Percentiles rank a stretch among this genome's conserved stretches.
Conservation (phyloP, 306 rosid species). For the Vigna hirtella region DNA sequence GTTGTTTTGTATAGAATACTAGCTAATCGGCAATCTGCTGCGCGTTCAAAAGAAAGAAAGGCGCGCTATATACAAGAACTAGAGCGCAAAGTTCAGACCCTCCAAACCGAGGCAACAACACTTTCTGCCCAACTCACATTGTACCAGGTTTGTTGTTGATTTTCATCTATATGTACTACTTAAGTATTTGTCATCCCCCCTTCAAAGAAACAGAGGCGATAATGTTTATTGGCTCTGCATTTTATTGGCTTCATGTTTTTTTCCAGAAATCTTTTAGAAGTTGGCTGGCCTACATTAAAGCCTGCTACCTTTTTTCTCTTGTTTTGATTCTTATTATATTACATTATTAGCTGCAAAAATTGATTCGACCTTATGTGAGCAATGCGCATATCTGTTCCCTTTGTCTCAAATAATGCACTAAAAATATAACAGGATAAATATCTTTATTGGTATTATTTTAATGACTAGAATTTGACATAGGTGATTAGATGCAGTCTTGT, state of each 20-base stretch:
- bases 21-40: conserved; percentile 98
- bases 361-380: not conserved
- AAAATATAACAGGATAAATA: not conserved
- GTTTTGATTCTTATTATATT: conserved; percentile 12
- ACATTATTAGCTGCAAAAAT: not conserved
- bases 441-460: not conserved
- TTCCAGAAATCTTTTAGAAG: conserved; percentile 10
- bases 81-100: conserved; percentile 98
- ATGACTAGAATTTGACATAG: not conserved
- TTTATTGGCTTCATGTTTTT: not conserved
- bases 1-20: conserved; percentile 67
- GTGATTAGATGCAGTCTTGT: not conserved
- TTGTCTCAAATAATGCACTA: conserved; percentile 15
- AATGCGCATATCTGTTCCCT: conserved; percentile 26
- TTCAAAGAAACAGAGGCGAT: no score
- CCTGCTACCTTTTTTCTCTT: no score
- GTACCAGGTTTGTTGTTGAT: conserved; percentile 76
- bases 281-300: not conserved
- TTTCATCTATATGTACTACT: not conserved
- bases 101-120: conserved; percentile 98
- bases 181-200: not conserved
- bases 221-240: conserved; percentile 21
- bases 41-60: conserved; percentile 99
- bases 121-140: conserved; percentile 97
- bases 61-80: conserved; percentile 95